These are phyloP conservation scores for Stereum hirsutum DNA, from an alignment of 1,284 basidiomycete species.

Conservation along the genomic window DNA sequence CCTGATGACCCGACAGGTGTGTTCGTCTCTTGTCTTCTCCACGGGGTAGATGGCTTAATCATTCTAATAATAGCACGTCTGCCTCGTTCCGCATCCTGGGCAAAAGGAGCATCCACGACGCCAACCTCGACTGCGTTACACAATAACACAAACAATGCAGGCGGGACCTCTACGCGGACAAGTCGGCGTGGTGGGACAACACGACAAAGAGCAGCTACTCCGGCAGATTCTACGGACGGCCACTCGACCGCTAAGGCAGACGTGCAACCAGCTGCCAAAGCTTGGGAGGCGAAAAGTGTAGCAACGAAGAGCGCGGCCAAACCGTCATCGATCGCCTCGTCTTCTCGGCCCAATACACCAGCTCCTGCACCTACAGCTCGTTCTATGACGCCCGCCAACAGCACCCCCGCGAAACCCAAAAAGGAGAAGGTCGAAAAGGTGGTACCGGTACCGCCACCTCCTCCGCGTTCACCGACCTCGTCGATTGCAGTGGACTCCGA, in stretches of 20 bases:
- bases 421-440: constrained; percentile 29
- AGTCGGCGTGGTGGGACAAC: constrained; percentile 14
- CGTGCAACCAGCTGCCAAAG: constrained; percentile 27
- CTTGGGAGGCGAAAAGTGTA: constrained; percentile 19
- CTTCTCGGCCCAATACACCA: constrained; percentile 58
- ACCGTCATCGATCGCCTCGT: constrained; percentile 41
- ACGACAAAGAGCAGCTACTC: constrained; percentile 19
- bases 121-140: constrained; percentile 18
- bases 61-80: constrained; percentile 34
- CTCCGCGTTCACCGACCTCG: constrained; percentile 39
- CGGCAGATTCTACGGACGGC: constrained; percentile 19
- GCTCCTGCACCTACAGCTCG: constrained; percentile 24
- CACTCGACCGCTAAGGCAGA: too few relatives aligned
- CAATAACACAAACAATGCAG: constrained; percentile 19
- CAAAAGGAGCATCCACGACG: constrained; percentile 37
- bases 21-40: constrained; percentile 14
- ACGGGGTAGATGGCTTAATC: constrained; percentile 17
- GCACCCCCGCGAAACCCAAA: constrained; percentile 26
- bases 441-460: constrained; percentile 19
- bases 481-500: constrained; percentile 32
- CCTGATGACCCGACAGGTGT: constrained; percentile 57
- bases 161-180: constrained; percentile 15
- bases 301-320: constrained; percentile 24
- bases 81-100: constrained; percentile 83
- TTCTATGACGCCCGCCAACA: constrained; percentile 31